Evolutionary conservation across 257 asterid species (phyloP).

Genomic region (Cordia subcordata): DNA sequence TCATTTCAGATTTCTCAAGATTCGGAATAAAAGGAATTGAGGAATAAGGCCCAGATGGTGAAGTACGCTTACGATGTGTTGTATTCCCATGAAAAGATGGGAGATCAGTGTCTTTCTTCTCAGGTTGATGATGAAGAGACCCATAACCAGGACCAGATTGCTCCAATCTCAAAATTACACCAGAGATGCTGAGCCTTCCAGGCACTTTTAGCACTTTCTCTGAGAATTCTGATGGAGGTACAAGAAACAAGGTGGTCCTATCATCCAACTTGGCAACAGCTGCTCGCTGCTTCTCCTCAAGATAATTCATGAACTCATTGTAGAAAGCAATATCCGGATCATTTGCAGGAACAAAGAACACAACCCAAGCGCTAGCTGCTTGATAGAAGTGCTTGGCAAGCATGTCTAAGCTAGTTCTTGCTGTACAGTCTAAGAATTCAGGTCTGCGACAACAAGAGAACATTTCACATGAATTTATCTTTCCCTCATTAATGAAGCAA

Average conservation of each 20-base stretch:
- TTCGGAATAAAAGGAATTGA: slow-evolving; percentile 27
- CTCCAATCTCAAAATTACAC: slow-evolving; percentile 70
- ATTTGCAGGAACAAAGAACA: slow-evolving; percentile 81
- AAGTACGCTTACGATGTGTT: slow-evolving; percentile 33
- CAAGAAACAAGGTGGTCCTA: slow-evolving; percentile 71
- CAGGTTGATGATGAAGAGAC: slow-evolving; percentile 36
- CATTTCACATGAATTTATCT: too few species aligned
- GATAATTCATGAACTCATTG: slow-evolving; percentile 86
- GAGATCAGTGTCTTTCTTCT: slow-evolving; percentile 29
- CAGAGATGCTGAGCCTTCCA: slow-evolving; percentile 82
- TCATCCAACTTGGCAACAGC: slow-evolving; percentile 92
- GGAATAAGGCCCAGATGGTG: slow-evolving; percentile 52
- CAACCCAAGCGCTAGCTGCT: slow-evolving; percentile 76
- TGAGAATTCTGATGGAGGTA: slow-evolving; percentile 94
- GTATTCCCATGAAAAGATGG: slow-evolving; percentile 33
- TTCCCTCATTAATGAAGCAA: too few species aligned
- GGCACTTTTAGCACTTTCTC: slow-evolving; percentile 88
- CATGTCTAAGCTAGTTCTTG: slow-evolving; percentile 91
- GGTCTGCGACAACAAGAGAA: slow-evolving; percentile 54
- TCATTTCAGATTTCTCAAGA: slow-evolving; percentile 26
- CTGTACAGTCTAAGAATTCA: slow-evolving; percentile 79
- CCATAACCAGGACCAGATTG: slow-evolving; percentile 44
- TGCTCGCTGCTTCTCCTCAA: slow-evolving; percentile 82
- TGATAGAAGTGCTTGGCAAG: slow-evolving; percentile 89
- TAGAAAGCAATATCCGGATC: slow-evolving; percentile 80